Conservation (phyloP, 495 filamentous ascomycete species). For the Tuber calosporum region DNA sequence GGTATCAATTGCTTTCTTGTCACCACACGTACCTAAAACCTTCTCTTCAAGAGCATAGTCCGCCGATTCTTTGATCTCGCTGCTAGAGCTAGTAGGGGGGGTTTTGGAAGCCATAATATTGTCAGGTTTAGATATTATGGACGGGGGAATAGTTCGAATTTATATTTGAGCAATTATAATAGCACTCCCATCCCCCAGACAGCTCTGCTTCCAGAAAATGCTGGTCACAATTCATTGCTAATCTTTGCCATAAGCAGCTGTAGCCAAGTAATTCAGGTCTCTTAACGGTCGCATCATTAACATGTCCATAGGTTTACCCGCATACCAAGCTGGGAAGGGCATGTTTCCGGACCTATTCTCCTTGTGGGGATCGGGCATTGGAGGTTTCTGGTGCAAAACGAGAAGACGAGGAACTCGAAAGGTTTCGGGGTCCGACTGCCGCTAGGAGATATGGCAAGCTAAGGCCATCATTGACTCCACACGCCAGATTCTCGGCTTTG, state of each 20-base stretch:
- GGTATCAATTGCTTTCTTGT: not conserved
- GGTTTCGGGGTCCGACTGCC: too few relatives aligned
- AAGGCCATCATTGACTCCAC: not conserved
- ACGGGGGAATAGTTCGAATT: not conserved
- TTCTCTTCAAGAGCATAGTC: not conserved
- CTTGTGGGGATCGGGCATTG: not conserved
- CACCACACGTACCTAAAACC: not conserved
- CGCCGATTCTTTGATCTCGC: not conserved
- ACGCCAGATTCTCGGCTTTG: not conserved
- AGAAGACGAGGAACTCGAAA: not conserved
- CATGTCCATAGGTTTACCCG: not conserved
- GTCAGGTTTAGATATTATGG: not conserved
- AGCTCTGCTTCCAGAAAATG: not conserved
- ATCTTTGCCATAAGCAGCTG: not conserved
- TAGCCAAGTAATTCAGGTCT: not conserved
- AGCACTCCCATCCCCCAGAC: not conserved
- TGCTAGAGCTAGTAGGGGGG: not conserved
- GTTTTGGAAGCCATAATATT: not conserved
- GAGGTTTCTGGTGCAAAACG: not conserved
- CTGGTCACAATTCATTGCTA: not conserved
- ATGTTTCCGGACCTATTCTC: not conserved
- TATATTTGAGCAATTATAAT: not conserved
- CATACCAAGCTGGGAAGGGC: not conserved
- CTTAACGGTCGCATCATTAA: not conserved
- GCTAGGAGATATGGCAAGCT: not conserved